phyloP scores from a whole-genome alignment of 129 eudicot genomes.

The carrot (Daucus carota) region DNA sequence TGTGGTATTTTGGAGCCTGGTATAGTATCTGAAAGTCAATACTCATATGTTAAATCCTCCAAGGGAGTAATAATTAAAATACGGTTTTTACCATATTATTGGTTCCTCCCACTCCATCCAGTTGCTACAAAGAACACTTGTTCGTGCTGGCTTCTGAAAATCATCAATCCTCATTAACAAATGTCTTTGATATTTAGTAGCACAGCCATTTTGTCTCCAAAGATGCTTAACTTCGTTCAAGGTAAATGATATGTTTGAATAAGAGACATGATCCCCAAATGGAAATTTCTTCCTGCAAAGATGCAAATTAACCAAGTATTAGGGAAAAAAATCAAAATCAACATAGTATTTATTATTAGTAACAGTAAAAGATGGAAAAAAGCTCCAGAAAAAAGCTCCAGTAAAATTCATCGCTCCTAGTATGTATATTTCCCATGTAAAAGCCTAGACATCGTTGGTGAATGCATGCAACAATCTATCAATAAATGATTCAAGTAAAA shows the following conservation, averaged over 20 bases:
- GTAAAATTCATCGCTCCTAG: background rate
- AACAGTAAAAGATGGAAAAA: background rate
- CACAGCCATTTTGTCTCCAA: constrained; percentile 68
- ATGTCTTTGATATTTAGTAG: constrained; percentile 61
- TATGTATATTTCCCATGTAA: background rate
- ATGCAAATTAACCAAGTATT: constrained; percentile 2
- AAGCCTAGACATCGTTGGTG: background rate
- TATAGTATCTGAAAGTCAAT: constrained; percentile 10
- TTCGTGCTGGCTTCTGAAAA: constrained; percentile 65
- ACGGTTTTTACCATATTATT: constrained; percentile 59
- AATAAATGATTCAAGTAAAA: background rate
- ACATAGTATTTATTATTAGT: background rate
- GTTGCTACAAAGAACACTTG: constrained; percentile 69
- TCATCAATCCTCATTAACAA: constrained; percentile 71
- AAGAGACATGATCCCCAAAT: constrained; percentile 74
- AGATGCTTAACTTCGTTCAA: constrained; percentile 82
- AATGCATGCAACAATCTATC: constrained; percentile 1
- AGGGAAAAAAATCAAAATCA: background rate
- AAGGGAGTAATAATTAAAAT: background rate
- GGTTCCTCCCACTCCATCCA: constrained; percentile 88
- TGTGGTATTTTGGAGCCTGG: constrained; percentile 84
- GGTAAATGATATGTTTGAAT: constrained; percentile 49
- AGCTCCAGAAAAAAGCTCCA: no score
- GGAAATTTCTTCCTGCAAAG: constrained; percentile 73
- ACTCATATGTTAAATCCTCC: background rate